phyloP scores from a whole-genome alignment of 257 asterid genomes.

The Solanum pennellii region DNA sequence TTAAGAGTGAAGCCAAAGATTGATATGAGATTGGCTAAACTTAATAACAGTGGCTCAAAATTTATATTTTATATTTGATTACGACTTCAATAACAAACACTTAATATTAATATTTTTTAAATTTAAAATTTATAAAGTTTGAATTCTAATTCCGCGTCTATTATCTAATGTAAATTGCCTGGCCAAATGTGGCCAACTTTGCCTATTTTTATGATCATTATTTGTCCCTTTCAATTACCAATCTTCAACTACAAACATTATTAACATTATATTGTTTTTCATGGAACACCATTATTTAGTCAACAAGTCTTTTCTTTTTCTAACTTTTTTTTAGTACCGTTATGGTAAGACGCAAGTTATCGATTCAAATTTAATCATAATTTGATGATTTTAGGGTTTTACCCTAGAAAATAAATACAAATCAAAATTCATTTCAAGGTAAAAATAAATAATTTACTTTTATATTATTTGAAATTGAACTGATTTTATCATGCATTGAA shows the following conservation, averaged over 20 bases:
- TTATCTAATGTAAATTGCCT: not conserved
- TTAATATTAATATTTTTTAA: not conserved
- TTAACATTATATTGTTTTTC: not conserved
- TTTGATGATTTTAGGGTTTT: not conserved
- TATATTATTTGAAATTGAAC: not conserved
- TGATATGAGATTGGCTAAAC: not conserved
- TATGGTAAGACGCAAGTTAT: not conserved
- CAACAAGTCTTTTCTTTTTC: not conserved
- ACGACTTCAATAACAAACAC: fast-evolving
- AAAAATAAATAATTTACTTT: not conserved
- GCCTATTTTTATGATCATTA: not conserved
- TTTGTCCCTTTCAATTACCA: not conserved
- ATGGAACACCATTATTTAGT: not conserved
- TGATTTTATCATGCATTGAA: not conserved
- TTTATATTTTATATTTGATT: too few species aligned
- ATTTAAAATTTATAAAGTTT: not conserved
- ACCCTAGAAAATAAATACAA: not conserved
- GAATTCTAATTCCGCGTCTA: not conserved
- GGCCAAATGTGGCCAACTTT: not conserved
- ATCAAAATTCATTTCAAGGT: not conserved
- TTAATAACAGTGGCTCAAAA: too few species aligned
- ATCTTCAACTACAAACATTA: not conserved
- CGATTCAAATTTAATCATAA: not conserved
- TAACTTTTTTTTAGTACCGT: not conserved
- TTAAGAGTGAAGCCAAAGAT: not conserved